These are phyloP conservation scores for Heritiera littoralis DNA, from an alignment of 345 rosid genomes.

Conservation along the genomic window DNA sequence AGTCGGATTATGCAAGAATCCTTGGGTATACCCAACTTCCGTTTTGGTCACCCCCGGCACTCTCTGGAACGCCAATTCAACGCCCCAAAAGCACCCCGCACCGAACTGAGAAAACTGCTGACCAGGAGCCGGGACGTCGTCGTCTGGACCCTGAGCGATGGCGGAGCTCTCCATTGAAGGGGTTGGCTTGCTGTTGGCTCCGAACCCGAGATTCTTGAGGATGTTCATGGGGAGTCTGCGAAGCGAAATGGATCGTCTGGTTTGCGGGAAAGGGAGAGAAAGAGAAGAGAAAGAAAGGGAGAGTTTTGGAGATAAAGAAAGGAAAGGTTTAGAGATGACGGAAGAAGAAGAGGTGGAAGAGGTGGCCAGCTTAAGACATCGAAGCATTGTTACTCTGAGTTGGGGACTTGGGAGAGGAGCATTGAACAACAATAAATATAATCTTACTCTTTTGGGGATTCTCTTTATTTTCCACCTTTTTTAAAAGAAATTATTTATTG, in stretches of 20 bases:
- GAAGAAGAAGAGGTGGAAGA: constrained; percentile 20
- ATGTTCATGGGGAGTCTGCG: constrained; percentile 66
- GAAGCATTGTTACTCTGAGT: background rate
- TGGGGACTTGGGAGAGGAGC: no score
- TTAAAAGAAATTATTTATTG: no score
- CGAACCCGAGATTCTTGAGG: constrained; percentile 85
- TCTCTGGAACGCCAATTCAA: constrained; percentile 88
- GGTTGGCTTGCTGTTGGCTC: constrained; percentile 40
- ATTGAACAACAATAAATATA: background rate
- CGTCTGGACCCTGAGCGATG: constrained; percentile 71
- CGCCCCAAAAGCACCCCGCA: constrained; percentile 99
- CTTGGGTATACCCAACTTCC: constrained; percentile 89
- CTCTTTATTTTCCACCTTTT: background rate
- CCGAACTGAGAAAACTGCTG: constrained; percentile 83
- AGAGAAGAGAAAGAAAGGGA: background rate
- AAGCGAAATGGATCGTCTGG: constrained; percentile 26
- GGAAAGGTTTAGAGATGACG: constrained; percentile 21
- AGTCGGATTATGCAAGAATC: constrained; percentile 58
- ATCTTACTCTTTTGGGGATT: background rate
- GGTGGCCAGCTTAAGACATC: background rate
- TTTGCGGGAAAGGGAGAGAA: constrained; percentile 26
- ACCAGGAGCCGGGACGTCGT: constrained; percentile 70
- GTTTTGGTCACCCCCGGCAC: constrained; percentile 76
- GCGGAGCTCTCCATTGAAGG: constrained; percentile 60
- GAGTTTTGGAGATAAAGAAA: constrained; percentile 6